Evolutionary conservation across 1,284 basidiomycete species (phyloP).

Genomic region (Gymnopus androsaceus): DNA sequence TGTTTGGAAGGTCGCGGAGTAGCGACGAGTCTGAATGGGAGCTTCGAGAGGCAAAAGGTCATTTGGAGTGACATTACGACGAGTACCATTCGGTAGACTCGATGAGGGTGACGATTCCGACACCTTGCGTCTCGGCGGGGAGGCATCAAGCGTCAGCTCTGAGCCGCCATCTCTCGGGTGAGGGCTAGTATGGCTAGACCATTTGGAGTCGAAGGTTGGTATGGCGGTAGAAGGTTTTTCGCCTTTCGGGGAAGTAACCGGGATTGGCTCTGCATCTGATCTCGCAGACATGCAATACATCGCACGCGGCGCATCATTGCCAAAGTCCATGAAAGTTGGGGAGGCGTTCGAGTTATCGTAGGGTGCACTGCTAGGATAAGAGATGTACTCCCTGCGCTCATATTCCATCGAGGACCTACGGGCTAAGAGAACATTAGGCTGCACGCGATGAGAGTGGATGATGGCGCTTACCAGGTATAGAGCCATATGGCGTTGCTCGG

Average conservation of each 20-base stretch:
- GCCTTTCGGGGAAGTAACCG: too few species aligned
- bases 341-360: not conserved
- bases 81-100: constrained; percentile 47
- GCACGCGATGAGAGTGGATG: not conserved
- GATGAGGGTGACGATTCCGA: not conserved
- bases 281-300: not conserved
- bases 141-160: not conserved
- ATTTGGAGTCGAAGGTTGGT: not conserved
- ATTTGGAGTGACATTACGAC: constrained; percentile 51
- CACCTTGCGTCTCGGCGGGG: not conserved
- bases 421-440: too few species aligned
- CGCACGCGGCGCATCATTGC: not conserved
- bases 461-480: not conserved
- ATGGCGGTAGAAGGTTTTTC: too few species aligned
- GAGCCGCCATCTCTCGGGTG: too few species aligned
- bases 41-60: constrained; percentile 56
- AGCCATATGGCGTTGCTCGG: not conserved
- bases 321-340: not conserved
- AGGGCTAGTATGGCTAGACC: not conserved
- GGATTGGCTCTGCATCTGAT: too few species aligned
- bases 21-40: constrained; percentile 58
- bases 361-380: too few species aligned
- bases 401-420: not conserved
- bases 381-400: too few species aligned
- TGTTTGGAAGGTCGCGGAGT: constrained; percentile 54